Base-by-base conservation (phyloP, 2,329 filamentous ascomycete species). In the Dactylella cylindrospora region DNA sequence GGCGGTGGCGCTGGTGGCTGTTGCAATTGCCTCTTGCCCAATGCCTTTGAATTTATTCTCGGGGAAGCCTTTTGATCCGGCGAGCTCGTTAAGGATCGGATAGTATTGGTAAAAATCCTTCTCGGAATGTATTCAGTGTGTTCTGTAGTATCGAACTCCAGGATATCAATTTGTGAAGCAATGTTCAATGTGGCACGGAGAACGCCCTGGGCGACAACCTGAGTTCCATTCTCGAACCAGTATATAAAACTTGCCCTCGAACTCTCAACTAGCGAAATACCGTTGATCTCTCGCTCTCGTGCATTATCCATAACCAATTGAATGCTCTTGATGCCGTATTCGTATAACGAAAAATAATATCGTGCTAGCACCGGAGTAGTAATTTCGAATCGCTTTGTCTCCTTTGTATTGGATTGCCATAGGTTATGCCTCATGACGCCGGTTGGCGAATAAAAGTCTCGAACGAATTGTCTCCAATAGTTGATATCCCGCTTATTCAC, bases 291-390 rank as follows among this genome's bases (percentile, higher is more conserved):
- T 29, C 74, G 77, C 67, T 85, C 82, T 22, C 74, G 76, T 12
- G 80, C 75, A 29, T 82, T 84, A 68, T 95, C 90, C 68, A 95
- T 80, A 17, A 90, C 82, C 71, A 97, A 80, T 71, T 95, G 89
- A 68, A 97, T 88, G 50, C 84, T 88, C 67, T 82, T 85, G 51
- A 96, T 84, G 5, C 90, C 90, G 62, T 88, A 91, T 54, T 85
- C 84, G 71, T 93, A 96, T 69, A 95, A 86, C 0, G 88, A 90
- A 68, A 86, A 83, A 71, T 95, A 96, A 73, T 93, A 97, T 69
- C 91, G 84, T 26, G 91, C 83, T 38, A 98, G 78, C 0, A 87
- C 87, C 2, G 90, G 82, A 57, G 82, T 88, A 2, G 85, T 81
- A 41, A 97, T 89, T 71, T 96, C 90, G 69, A 90, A 96, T 69